A percentile compares a stretch with the other conserved stretches of the same genome.
phyloP scores from a whole-genome alignment of 2,329 filamentous ascomycete genomes.

The Teratosphaeria destructans region DNA sequence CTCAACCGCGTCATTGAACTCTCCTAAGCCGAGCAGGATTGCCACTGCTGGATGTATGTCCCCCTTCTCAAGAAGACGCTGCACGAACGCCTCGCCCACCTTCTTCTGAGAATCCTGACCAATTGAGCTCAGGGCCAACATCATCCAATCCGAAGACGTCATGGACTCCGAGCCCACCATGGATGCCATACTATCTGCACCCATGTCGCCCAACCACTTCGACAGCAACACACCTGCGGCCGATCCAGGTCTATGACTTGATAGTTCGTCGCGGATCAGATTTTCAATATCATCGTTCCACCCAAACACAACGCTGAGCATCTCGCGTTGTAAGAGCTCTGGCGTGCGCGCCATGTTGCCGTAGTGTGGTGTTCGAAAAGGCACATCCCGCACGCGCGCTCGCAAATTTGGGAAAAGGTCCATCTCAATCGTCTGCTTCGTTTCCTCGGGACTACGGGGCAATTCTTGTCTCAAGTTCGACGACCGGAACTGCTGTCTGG shows the following conservation, averaged over 20 bases:
- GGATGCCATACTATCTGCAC: conserved; percentile 68
- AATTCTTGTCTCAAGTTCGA: conserved; percentile 75
- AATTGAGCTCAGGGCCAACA: conserved; percentile 82
- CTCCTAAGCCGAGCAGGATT: conserved; percentile 84
- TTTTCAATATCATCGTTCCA: conserved; percentile 80
- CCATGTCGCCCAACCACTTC: conserved; percentile 85
- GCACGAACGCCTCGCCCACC: conserved; percentile 80
- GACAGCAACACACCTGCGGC: conserved; percentile 71
- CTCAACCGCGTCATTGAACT: conserved; percentile 89
- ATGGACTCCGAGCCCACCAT: conserved; percentile 70
- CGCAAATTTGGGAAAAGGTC: conserved; percentile 84
- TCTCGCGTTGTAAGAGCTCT: conserved; percentile 75
- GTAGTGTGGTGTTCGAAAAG: conserved; percentile 60
- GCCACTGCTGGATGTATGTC: conserved; percentile 88
- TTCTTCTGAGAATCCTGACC: conserved; percentile 70
- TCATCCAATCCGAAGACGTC: conserved; percentile 93
- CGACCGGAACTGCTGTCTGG: conserved; percentile 25
- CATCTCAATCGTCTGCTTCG: conserved; percentile 44
- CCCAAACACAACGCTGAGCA: conserved; percentile 89
- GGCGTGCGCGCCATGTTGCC: conserved; percentile 34
- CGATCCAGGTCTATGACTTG: conserved; percentile 61
- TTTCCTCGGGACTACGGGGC: conserved; percentile 63
- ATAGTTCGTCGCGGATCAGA: conserved; percentile 74
- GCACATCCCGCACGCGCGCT: conserved; percentile 68
- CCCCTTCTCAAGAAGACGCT: conserved; percentile 76